Base-by-base conservation (phyloP, 1,284 basidiomycete species). In the Taiwanofungus camphoratus region DNA sequence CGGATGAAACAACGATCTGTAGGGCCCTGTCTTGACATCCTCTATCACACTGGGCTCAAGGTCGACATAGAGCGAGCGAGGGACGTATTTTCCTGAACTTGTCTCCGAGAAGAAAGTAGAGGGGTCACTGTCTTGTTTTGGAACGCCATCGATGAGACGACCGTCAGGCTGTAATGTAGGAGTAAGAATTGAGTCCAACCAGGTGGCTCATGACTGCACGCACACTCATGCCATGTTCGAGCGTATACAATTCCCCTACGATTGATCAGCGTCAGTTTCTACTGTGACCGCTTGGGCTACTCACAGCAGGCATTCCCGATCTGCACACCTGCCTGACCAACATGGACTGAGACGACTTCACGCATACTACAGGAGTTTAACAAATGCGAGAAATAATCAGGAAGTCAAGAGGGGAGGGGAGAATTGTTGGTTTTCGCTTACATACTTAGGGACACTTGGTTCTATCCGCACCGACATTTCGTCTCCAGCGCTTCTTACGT, bases 11-110 rank as follows among this genome's bases (percentile, higher is more conserved):
- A 99, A 82, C 51, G 82, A 84, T 62, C 91, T 82, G 74, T 97
- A 99, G 46, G 85, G 82, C 54, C 96, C 96, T 44, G 83, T 90
- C 69, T 92, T 90, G 63, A 99, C 93, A 61, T 95, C 93, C 62
- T 98, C 95, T 62, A 98, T 87, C 52, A 85, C 95, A 62, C 93
- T 91, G 45, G 94, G 94, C 70, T 97, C 94, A 52, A 97, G 77
- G 70, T 97, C 94, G 58, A 94, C 85, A 73, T 99, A 99, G 60
- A 99, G 82, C 45, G 94, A 96, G 55, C 96, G 86, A 40, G 96
- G 96, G 40, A 99, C 96, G 70, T 97, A 87, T 76, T 99, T 96
- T 57, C 93, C 92, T 46, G 86, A 81, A 51, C 88, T 87, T 42
- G 89, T 90, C 70, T 92, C 90, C 31, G 88, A 90, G 70, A 92